Conservation (phyloP, 768 basidiomycete genomes). For the Pleurotus djamor region DNA sequence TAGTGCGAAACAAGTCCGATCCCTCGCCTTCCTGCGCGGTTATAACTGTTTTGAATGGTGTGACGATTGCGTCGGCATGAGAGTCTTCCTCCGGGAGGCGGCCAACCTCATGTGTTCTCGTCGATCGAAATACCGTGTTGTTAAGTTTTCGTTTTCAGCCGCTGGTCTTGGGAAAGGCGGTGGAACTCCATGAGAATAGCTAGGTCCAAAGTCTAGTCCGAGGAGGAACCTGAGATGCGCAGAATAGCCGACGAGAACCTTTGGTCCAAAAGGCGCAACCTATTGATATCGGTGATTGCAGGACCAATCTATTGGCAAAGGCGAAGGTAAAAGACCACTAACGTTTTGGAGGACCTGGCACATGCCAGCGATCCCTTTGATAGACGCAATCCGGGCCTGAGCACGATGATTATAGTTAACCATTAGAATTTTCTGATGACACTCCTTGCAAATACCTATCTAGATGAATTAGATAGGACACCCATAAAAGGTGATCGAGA, state of each 20-base stretch:
- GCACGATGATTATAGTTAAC: not conserved
- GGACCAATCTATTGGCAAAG: not conserved
- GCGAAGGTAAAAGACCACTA: not conserved
- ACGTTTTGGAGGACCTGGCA: not conserved
- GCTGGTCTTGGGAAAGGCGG: not conserved
- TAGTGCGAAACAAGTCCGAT: not conserved
- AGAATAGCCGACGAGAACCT: not conserved
- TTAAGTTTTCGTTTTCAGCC: not conserved
- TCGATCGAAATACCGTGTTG: not conserved
- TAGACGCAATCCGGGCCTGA: conserved; percentile 4
- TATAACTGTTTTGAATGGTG: not conserved
- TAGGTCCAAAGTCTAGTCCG: not conserved
- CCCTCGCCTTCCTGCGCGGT: not conserved
- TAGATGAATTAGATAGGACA: conserved; percentile 1
- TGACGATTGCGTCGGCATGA: not conserved
- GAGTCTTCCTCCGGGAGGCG: not conserved
- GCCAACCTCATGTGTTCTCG: not conserved
- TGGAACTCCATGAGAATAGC: not conserved
- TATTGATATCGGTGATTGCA: not conserved
- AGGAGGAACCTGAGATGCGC: not conserved
- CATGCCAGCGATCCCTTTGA: not conserved
- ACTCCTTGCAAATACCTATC: not conserved
- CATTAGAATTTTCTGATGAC: conserved; percentile 7
- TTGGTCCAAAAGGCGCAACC: not conserved
- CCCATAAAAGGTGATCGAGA: not conserved